These are phyloP conservation scores for Rhodotorula glutinis DNA, from an alignment of 1,284 basidiomycete genomes.

Conservation along the genomic window DNA sequence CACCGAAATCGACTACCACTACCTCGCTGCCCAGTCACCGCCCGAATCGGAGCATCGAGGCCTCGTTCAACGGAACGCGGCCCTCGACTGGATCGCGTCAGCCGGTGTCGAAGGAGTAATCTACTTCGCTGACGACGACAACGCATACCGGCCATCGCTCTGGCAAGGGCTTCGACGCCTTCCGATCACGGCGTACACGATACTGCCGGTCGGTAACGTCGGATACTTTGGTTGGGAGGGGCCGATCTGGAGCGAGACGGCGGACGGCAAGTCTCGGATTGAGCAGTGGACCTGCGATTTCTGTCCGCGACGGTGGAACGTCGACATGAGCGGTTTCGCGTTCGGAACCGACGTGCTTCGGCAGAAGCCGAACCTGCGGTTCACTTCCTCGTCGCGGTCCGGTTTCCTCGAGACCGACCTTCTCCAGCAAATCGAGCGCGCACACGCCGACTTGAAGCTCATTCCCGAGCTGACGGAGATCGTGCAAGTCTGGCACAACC, in stretches of 20 bases:
- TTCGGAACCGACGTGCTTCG: constrained; percentile 7
- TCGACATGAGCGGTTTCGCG: constrained; percentile 21
- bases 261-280: neutral
- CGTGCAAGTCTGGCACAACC: constrained; percentile 10
- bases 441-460: neutral
- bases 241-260: neutral
- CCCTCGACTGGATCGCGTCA: constrained; percentile 6
- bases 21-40: neutral
- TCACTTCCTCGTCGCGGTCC: neutral
- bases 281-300: constrained; percentile 17
- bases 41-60: constrained; percentile 2
- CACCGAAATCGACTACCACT: neutral
- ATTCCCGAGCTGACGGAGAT: neutral
- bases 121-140: constrained; percentile 24
- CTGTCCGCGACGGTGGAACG: constrained; percentile 16
- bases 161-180: neutral
- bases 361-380: neutral
- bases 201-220: constrained; percentile 11
- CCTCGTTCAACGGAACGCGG: constrained; percentile 15
- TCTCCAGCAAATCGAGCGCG: neutral
- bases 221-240: constrained; percentile 15
- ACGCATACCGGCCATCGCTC: neutral
- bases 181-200: neutral
- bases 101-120: neutral
- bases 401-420: constrained; percentile 11